Conservation (phyloP, 306 rosid species). For the Begonia fuchsioides region DNA sequence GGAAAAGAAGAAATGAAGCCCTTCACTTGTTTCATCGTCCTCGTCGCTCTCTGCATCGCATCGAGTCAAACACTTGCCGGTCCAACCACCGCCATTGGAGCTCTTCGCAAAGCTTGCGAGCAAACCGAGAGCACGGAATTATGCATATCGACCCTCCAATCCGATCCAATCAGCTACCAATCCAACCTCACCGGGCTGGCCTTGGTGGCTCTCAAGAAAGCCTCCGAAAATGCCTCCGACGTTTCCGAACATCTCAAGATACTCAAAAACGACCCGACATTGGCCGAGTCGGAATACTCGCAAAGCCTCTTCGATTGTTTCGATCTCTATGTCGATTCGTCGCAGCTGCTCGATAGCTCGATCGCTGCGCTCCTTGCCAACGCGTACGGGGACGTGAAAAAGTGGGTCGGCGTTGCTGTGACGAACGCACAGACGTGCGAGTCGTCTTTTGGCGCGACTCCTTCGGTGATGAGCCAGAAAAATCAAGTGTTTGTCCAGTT, state of each 20-base stretch:
- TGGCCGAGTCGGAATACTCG: constrained; percentile 1
- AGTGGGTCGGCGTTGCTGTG: constrained; percentile 19
- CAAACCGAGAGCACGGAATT: constrained; percentile 5
- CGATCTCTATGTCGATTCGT: constrained; percentile 24
- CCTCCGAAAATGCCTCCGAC: constrained; percentile 22
- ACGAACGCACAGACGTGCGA: constrained; percentile 13
- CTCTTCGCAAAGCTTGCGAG: constrained; percentile 13
- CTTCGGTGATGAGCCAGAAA: neutral
- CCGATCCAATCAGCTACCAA: constrained; percentile 13
- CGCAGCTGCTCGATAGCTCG: constrained; percentile 27
- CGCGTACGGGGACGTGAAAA: constrained; percentile 8
- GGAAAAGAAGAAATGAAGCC: constrained; percentile 15
- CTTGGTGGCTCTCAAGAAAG: constrained; percentile 14
- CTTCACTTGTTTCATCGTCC: neutral
- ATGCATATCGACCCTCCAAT: constrained; percentile 11
- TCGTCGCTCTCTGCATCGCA: constrained; percentile 9
- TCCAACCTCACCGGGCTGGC: constrained; percentile 25
- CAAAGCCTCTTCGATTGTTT: constrained; percentile 21
- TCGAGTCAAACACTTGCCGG: constrained; percentile 3
- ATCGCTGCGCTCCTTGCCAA: constrained; percentile 2
- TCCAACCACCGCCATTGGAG: neutral
- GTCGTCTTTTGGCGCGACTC: neutral
- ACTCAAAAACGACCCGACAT: constrained; percentile 2
- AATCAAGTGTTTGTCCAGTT: constrained; percentile 9
- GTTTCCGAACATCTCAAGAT: constrained; percentile 11